Evolutionary conservation across 139 green algal genomes (phyloP).

Genomic region (Picochlorum sp.): DNA sequence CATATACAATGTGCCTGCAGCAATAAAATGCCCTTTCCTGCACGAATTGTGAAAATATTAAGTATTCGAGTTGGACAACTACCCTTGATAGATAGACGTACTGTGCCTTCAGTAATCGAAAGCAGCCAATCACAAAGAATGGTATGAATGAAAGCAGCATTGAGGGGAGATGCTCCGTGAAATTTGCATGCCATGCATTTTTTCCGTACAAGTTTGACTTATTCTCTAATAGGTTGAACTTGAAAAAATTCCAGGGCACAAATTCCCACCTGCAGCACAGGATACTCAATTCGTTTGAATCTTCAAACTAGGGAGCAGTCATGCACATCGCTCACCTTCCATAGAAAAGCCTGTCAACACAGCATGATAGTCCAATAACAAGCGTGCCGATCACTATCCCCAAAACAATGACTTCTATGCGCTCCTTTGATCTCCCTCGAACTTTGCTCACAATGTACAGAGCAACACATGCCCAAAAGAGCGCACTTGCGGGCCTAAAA

Average conservation of each 20-base stretch:
- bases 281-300: not conserved
- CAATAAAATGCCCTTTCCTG: conserved; percentile 5
- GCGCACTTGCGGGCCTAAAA: conserved; percentile 30
- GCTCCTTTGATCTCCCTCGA: not conserved
- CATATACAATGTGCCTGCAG: conserved; percentile 13
- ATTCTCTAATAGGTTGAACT: conserved; percentile 57
- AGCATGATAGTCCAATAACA: not conserved
- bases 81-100: too few species aligned
- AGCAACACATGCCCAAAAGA: conserved; percentile 28
- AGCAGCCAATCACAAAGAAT: conserved; percentile 13
- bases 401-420: not conserved
- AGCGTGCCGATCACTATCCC: not conserved
- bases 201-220: conserved; percentile 44
- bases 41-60: not conserved
- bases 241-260: conserved; percentile 53
- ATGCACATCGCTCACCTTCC: not conserved
- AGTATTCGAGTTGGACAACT: too few species aligned
- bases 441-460: too few species aligned
- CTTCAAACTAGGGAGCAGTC: not conserved
- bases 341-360: not conserved
- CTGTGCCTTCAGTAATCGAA: too few species aligned
- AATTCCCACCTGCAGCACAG: conserved; percentile 31
- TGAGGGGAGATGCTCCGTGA: conserved; percentile 32
- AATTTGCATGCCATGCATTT: conserved; percentile 69
- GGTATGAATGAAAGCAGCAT: conserved; percentile 25